Percentiles rank a stretch among this genome's conserved stretches.
phyloP scores from a whole-genome alignment of 495 filamentous ascomycete species.

The Annulohypoxylon moriforme region DNA sequence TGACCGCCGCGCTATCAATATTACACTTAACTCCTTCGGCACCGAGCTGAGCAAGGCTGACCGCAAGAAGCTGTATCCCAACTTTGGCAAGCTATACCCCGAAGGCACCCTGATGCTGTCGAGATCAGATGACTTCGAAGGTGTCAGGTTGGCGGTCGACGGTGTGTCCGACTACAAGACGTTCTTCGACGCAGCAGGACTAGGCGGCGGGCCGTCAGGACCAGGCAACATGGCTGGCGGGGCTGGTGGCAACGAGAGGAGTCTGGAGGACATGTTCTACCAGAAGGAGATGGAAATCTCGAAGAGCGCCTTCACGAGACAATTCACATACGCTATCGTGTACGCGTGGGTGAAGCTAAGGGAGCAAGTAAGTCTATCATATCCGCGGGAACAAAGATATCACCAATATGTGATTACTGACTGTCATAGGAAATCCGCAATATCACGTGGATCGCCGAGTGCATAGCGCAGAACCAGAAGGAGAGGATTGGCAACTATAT shows the following conservation, averaged over 20 bases:
- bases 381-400: too few relatives aligned
- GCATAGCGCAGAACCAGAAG: conserved; percentile 99
- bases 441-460: conserved; percentile 99
- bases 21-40: conserved; percentile 98
- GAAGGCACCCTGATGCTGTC: conserved; percentile 96
- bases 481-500: conserved; percentile 99
- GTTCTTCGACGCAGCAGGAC: conserved; percentile 92
- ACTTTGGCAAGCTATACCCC: conserved; percentile 88
- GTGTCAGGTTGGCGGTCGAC: conserved; percentile 90
- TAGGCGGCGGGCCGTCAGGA: conserved; percentile 77
- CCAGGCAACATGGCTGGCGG: conserved; percentile 88
- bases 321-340: conserved; percentile 94
- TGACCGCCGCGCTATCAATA: conserved; percentile 96
- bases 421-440: conserved; percentile 94
- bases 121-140: conserved; percentile 94
- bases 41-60: conserved; percentile 95
- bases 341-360: conserved; percentile 98
- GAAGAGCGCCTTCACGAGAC: conserved; percentile 92
- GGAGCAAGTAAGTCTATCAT: conserved; percentile 80
- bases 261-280: conserved; percentile 97
- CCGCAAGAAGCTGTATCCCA: conserved; percentile 95
- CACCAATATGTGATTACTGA: too few relatives aligned
- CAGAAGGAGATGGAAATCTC: conserved; percentile 99
- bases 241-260: conserved; percentile 80
- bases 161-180: conserved; percentile 90